A percentile compares a stretch with the other conserved stretches of the same genome.
Conservation (phyloP, 495 filamentous ascomycete species). For the Aspergillus biplanus region DNA sequence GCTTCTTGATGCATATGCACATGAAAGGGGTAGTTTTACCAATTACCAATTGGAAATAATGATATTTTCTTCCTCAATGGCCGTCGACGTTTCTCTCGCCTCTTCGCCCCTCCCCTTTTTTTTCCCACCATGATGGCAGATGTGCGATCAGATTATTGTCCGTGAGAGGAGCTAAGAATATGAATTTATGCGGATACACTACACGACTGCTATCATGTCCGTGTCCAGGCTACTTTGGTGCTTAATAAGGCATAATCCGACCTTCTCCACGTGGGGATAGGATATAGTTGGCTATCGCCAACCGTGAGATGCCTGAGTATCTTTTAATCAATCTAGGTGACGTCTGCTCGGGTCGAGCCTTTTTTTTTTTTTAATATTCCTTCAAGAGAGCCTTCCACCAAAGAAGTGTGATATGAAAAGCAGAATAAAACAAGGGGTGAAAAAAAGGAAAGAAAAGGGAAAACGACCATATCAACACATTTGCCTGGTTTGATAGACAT, state of each 20-base stretch:
- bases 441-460: neutral
- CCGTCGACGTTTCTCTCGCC: neutral
- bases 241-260: constrained; percentile 20
- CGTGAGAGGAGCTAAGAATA: neutral
- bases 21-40: constrained; percentile 25
- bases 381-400: neutral
- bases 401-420: neutral
- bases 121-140: neutral
- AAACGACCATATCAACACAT: neutral
- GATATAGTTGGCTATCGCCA: constrained; percentile 15
- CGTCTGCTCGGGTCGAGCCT: constrained; percentile 15
- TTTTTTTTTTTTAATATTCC: constrained; percentile 10
- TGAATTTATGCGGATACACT: constrained; percentile 3
- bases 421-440: neutral
- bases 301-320: constrained; percentile 14
- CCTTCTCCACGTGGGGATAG: constrained; percentile 26
- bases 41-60: constrained; percentile 6
- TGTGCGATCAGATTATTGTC: neutral
- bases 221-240: constrained; percentile 25
- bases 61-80: constrained; percentile 7
- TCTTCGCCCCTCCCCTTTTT: constrained; percentile 11
- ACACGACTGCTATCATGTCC: constrained; percentile 13
- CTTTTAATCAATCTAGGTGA: constrained; percentile 14
- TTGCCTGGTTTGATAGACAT: no score
- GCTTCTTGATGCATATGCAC: constrained; percentile 21